Conservation (phyloP, 192 early-diverging fungal species). For the Umbelopsis ramanniana region DNA sequence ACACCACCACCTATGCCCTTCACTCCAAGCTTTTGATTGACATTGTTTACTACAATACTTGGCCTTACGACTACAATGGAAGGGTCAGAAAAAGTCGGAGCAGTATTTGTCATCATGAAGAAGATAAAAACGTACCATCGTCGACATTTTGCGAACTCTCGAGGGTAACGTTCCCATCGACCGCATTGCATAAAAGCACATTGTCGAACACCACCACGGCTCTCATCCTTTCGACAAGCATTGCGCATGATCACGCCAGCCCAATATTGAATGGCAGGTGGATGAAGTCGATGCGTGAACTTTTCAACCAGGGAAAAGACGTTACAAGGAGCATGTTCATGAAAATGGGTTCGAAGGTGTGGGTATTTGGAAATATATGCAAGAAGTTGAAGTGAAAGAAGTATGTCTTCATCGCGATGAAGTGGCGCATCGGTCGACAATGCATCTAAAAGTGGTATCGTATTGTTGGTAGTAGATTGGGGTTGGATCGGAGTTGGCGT, state of each 20-base stretch:
- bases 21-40: slow-evolving; percentile 77
- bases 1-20: slow-evolving; percentile 84
- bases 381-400: slow-evolving; percentile 82
- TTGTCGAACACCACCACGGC: slow-evolving; percentile 69
- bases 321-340: slow-evolving; percentile 55
- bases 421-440: slow-evolving; percentile 44
- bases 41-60: slow-evolving; percentile 86
- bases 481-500: neutral
- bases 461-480: neutral
- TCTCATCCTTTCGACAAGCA: slow-evolving; percentile 77
- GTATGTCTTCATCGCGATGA: slow-evolving; percentile 80
- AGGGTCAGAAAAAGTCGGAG: neutral
- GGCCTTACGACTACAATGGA: slow-evolving; percentile 62
- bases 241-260: slow-evolving; percentile 82
- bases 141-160: slow-evolving; percentile 88
- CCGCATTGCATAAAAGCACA: slow-evolving; percentile 82
- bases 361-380: slow-evolving; percentile 92
- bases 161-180: slow-evolving; percentile 72
- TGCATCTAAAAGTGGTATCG: slow-evolving; percentile 42
- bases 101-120: neutral
- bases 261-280: slow-evolving; percentile 73
- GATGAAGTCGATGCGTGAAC: slow-evolving; percentile 71
- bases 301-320: slow-evolving; percentile 82
- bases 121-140: slow-evolving; percentile 56
- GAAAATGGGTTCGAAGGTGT: slow-evolving; percentile 69